These are phyloP conservation scores for Gypsophila paniculata DNA, from an alignment of 179 eudicot genomes.

Conservation along the genomic window DNA sequence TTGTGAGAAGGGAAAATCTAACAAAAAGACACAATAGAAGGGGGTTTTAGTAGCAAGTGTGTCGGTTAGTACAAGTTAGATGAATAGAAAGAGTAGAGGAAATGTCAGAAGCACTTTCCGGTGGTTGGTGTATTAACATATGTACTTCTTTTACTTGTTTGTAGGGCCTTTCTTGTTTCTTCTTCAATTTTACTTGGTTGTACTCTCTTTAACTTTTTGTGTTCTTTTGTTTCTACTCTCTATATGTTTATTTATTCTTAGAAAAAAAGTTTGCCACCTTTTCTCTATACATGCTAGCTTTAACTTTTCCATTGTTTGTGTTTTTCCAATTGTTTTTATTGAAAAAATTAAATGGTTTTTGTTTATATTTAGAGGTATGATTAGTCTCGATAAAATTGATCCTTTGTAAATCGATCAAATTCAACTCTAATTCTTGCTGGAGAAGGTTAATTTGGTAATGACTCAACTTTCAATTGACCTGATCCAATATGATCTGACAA, in stretches of 20 bases:
- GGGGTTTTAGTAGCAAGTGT: background rate
- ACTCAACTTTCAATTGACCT: no score
- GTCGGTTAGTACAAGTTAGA: background rate
- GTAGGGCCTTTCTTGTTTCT: constrained; percentile 15
- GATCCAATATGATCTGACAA: no score
- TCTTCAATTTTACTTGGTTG: constrained; percentile 3
- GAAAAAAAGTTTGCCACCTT: constrained; percentile 12
- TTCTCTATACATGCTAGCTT: constrained; percentile 3
- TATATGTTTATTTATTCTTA: background rate
- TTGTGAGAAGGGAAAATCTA: background rate
- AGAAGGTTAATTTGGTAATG: no score
- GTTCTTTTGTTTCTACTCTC: constrained; percentile 14
- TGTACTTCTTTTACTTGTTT: background rate
- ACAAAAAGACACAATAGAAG: background rate
- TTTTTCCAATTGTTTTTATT: background rate
- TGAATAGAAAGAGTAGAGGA: constrained; percentile 17
- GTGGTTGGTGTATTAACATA: constrained; percentile 20
- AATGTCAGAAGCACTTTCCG: constrained; percentile 13
- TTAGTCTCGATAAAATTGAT: no score
- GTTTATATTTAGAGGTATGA: no score
- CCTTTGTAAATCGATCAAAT: no score
- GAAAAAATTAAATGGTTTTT: no score
- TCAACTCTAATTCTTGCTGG: no score
- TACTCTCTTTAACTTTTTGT: constrained; percentile 9
- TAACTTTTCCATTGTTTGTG: constrained; percentile 1